Conservation (phyloP, 495 filamentous ascomycete genomes). For the Saxispiralis lemnorum region DNA sequence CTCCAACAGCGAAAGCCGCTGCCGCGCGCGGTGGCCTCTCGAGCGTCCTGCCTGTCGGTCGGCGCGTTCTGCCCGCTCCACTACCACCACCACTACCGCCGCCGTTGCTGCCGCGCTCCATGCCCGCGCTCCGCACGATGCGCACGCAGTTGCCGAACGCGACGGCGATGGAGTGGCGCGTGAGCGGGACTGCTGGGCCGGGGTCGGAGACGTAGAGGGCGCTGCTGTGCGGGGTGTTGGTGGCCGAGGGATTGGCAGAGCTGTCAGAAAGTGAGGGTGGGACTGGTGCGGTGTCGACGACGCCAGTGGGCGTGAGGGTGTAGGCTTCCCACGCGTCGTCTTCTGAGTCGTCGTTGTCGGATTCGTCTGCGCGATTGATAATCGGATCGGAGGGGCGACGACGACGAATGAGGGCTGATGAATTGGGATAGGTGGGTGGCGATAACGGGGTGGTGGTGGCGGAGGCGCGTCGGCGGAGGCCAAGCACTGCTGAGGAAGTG, state of each 20-base stretch:
- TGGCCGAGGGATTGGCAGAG: constrained; percentile 14
- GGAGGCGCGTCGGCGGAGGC: constrained; percentile 20
- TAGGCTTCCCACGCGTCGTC: constrained; percentile 46
- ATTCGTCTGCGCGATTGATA: not conserved
- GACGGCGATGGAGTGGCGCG: constrained; percentile 41
- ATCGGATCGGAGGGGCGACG: too few species aligned
- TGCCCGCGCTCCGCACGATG: constrained; percentile 19
- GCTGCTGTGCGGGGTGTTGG: constrained; percentile 24
- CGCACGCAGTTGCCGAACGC: constrained; percentile 52
- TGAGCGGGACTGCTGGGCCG: constrained; percentile 41
- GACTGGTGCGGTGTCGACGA: constrained; percentile 19
- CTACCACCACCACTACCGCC: too few species aligned
- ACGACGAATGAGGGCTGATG: too few species aligned
- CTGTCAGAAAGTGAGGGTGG: not conserved
- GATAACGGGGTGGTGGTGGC: not conserved
- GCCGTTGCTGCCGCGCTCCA: too few species aligned
- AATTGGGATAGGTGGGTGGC: not conserved
- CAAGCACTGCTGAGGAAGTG: constrained; percentile 21
- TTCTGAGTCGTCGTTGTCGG: not conserved
- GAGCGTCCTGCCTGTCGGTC: constrained; percentile 2
- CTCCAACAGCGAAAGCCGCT: not conserved
- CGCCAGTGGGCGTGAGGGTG: constrained; percentile 35
- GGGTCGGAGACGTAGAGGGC: constrained; percentile 38
- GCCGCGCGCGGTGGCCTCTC: not conserved
- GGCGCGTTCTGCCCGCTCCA: not conserved